These are phyloP conservation scores for Colletotrichum zoysiae DNA, from an alignment of 2,329 filamentous ascomycete species.

Conservation along the genomic window DNA sequence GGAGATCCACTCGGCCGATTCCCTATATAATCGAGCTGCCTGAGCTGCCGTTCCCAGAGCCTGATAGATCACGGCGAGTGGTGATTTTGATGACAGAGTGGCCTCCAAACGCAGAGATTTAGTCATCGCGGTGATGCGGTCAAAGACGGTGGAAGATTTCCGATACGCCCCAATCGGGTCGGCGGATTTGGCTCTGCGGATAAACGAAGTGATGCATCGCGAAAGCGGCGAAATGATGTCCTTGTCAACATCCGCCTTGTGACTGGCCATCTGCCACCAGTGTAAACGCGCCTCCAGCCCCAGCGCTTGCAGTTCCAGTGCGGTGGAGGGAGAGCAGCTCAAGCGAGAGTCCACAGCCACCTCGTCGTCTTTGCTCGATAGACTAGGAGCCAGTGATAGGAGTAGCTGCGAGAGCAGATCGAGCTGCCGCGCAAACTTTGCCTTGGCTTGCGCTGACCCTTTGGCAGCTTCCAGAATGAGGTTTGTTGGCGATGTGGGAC, in stretches of 20 bases:
- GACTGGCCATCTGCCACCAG: constrained; percentile 75
- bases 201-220: constrained; percentile 72
- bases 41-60: constrained; percentile 64
- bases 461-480: constrained; percentile 65
- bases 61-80: constrained; percentile 64
- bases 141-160: constrained; percentile 52
- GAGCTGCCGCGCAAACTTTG: constrained; percentile 74
- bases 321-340: constrained; percentile 67
- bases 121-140: constrained; percentile 51
- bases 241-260: constrained; percentile 70
- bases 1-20: constrained; percentile 68
- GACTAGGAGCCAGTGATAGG: constrained; percentile 74
- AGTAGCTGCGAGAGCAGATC: constrained; percentile 75
- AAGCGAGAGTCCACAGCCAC: constrained; percentile 65
- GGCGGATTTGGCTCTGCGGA: constrained; percentile 60
- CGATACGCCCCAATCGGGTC: constrained; percentile 54
- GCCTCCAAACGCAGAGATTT: constrained; percentile 51
- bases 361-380: constrained; percentile 73
- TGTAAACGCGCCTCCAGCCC: constrained; percentile 71
- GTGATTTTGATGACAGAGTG: constrained; percentile 55
- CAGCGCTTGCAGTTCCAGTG: constrained; percentile 73
- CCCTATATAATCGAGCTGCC: constrained; percentile 58
- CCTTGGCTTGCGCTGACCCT: constrained; percentile 58
- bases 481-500: constrained; percentile 68
- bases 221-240: constrained; percentile 76